These are phyloP conservation scores for Phytophthora crassamura DNA, from an alignment of 352 stramenopile species.

Conservation along the genomic window DNA sequence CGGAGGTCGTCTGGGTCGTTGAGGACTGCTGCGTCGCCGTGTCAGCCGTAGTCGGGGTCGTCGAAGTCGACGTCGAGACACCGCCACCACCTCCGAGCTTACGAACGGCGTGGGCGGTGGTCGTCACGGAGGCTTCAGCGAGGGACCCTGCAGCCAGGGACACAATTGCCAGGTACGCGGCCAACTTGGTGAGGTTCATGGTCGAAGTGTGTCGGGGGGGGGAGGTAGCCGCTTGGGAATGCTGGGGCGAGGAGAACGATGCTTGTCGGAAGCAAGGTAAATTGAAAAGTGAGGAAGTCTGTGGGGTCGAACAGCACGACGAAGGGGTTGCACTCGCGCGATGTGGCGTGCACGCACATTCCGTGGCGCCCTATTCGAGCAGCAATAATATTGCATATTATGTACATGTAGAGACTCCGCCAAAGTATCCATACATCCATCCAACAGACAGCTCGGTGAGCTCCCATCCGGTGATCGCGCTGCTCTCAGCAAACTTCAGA, in stretches of 20 bases:
- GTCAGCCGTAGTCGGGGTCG: constrained; percentile 4
- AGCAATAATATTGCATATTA: no score
- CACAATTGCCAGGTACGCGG: constrained; percentile 37
- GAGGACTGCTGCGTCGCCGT: constrained; percentile 16
- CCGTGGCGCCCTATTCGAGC: constrained; percentile 14
- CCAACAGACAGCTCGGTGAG: constrained; percentile 34
- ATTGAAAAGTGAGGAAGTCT: constrained; percentile 32
- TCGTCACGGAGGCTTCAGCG: constrained; percentile 27
- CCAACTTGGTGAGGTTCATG: constrained; percentile 42
- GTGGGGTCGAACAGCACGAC: constrained; percentile 17
- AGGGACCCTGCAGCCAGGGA: constrained; percentile 23
- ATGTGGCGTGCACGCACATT: constrained; percentile 17
- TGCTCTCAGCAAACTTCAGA: constrained; percentile 8
- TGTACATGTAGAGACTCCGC: constrained; percentile 6
- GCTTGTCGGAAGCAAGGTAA: constrained; percentile 35
- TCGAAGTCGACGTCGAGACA: constrained; percentile 32
- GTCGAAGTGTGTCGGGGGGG: constrained; percentile 12
- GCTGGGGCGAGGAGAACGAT: constrained; percentile 22
- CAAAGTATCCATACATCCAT: constrained; percentile 18
- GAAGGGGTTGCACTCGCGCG: neutral
- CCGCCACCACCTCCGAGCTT: constrained; percentile 31
- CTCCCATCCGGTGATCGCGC: constrained; percentile 21
- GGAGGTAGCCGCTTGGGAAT: constrained; percentile 13
- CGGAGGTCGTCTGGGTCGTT: constrained; percentile 14
- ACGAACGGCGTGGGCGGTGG: constrained; percentile 15